These are phyloP conservation scores for Botrytis medusae DNA, from an alignment of 2,329 filamentous ascomycete genomes.

Conservation along the genomic window DNA sequence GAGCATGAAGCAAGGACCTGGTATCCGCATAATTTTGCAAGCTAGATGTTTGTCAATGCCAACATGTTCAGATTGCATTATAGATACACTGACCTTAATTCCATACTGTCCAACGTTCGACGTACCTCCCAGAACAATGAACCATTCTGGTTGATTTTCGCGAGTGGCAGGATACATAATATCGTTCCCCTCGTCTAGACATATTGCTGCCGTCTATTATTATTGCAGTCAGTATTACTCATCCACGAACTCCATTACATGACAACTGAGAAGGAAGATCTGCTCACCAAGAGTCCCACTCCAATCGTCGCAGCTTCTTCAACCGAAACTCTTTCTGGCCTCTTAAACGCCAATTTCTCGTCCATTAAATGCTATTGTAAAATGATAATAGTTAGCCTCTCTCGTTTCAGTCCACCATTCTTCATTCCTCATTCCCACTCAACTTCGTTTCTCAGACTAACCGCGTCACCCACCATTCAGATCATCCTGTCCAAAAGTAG, in stretches of 20 bases:
- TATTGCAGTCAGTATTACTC: neutral
- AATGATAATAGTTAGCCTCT: constrained; percentile 5
- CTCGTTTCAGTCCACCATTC: neutral
- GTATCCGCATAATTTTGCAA: constrained; percentile 42
- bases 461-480: neutral
- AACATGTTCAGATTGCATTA: neutral
- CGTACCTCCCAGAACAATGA: constrained; percentile 42
- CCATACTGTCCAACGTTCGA: constrained; percentile 42
- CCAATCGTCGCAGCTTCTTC: constrained; percentile 42
- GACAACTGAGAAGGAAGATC: neutral
- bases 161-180: constrained; percentile 5
- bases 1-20: constrained; percentile 44
- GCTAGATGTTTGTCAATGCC: constrained; percentile 29
- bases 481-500: too few species aligned
- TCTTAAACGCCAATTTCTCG: constrained; percentile 42
- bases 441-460: neutral
- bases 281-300: constrained; percentile 40
- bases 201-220: constrained; percentile 16
- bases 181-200: constrained; percentile 3
- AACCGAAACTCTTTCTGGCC: constrained; percentile 31
- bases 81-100: constrained; percentile 33
- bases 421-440: neutral
- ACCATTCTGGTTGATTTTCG: constrained; percentile 40
- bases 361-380: constrained; percentile 39
- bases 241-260: neutral